Percentiles rank a stretch among this genome's conserved stretches.
These are phyloP conservation scores for Mucor indicus DNA, from an alignment of 371 early-diverging fungal genomes.

Conservation along the genomic window DNA sequence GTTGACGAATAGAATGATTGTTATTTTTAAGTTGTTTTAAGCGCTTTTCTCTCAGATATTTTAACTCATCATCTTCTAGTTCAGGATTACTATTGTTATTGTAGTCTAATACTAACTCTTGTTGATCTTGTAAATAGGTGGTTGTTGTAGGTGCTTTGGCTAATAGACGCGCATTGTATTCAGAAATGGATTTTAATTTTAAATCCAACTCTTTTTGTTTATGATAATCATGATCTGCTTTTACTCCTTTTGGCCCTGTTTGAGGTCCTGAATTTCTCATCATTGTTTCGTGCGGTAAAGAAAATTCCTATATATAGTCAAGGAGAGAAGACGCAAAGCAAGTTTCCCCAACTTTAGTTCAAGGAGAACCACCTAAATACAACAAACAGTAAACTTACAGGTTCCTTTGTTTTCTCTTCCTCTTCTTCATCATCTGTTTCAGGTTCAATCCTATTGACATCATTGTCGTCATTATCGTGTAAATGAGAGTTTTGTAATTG, in stretches of 20 bases:
- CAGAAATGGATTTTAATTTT: slow-evolving; percentile 17
- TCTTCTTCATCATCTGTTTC: slow-evolving; percentile 20
- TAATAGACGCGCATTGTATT: slow-evolving; percentile 39
- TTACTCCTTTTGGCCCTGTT: slow-evolving; percentile 61
- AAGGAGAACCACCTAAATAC: not conserved
- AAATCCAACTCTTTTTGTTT: slow-evolving; percentile 26
- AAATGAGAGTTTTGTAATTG: slow-evolving; percentile 25
- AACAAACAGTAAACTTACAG: not conserved
- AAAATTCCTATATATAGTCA: slow-evolving; percentile 6
- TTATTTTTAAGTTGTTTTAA: slow-evolving; percentile 19
- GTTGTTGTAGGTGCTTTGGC: slow-evolving; percentile 47
- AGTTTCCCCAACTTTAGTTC: no score
- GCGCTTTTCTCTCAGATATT: slow-evolving; percentile 34
- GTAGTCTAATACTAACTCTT: slow-evolving; percentile 23
- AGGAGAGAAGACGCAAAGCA: not conserved
- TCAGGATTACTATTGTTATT: slow-evolving; percentile 19
- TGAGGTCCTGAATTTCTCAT: slow-evolving; percentile 47
- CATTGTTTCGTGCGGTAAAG: slow-evolving; percentile 1
- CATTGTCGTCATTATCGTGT: slow-evolving; percentile 17
- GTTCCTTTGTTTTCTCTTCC: not conserved
- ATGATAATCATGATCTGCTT: slow-evolving; percentile 49
- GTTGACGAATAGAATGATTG: slow-evolving; percentile 21
- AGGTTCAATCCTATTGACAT: slow-evolving; percentile 7
- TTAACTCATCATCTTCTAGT: slow-evolving; percentile 32
- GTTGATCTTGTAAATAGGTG: slow-evolving; percentile 37